These are phyloP conservation scores for Claviceps sp. DNA, from an alignment of 2,329 filamentous ascomycete species.

Conservation along the genomic window DNA sequence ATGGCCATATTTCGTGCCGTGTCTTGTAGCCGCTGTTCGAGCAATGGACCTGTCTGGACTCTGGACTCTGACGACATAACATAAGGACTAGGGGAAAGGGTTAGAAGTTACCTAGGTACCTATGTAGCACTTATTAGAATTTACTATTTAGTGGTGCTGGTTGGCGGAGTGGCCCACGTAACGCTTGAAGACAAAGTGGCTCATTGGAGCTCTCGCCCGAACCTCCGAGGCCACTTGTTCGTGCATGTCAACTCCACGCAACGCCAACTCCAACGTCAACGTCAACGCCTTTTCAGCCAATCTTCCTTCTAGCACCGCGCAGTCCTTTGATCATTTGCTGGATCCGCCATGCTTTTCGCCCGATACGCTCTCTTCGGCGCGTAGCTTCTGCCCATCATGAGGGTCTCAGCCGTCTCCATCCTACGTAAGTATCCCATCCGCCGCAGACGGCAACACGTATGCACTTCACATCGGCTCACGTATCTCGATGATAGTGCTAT, in stretches of 20 bases:
- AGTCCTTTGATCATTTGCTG: neutral
- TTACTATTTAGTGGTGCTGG: neutral
- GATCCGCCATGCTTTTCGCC: conserved; percentile 17
- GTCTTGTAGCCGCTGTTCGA: too few relatives aligned
- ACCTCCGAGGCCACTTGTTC: conserved; percentile 1
- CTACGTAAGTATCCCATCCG: conserved; percentile 23
- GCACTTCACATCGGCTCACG: conserved; percentile 12
- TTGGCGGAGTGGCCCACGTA: neutral
- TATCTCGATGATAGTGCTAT: conserved; percentile 25
- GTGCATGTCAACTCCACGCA: neutral
- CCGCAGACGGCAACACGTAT: neutral
- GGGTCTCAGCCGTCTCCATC: conserved; percentile 25
- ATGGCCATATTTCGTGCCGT: too few relatives aligned
- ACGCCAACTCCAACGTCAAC: neutral
- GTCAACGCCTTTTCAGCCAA: neutral
- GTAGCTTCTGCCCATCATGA: conserved; percentile 27
- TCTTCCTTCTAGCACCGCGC: neutral
- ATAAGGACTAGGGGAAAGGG: too few relatives aligned
- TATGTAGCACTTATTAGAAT: too few relatives aligned
- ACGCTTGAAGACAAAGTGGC: conserved; percentile 6
- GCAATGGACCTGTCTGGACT: too few relatives aligned
- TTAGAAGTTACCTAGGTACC: too few relatives aligned
- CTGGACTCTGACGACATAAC: too few relatives aligned
- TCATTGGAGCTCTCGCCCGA: neutral
- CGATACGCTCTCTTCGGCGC: conserved; percentile 13